phyloP scores from a whole-genome alignment of 306 rosid genomes.

The Urtica urens region DNA sequence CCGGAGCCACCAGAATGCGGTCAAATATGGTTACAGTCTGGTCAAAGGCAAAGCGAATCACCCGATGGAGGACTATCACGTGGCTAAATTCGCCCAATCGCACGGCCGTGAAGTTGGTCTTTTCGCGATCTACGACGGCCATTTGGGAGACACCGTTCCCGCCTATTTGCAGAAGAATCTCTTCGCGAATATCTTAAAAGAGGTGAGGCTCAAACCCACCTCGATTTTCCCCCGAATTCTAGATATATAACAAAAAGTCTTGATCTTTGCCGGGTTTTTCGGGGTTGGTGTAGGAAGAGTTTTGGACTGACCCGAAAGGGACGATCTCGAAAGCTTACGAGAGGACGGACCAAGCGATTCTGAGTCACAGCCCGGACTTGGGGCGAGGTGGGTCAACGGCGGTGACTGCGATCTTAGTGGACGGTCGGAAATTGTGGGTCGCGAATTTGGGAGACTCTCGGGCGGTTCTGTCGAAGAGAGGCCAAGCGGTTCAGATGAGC shows the following conservation, averaged over 20 bases:
- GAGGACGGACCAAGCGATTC: slow-evolving; percentile 78
- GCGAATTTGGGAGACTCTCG: slow-evolving; percentile 96
- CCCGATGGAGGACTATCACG: slow-evolving; percentile 86
- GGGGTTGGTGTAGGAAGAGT: slow-evolving; percentile 46
- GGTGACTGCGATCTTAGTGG: slow-evolving; percentile 73
- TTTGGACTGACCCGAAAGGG: slow-evolving; percentile 64
- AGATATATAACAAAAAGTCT: background rate
- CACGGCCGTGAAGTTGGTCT: slow-evolving; percentile 63
- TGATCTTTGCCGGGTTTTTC: too few relatives aligned
- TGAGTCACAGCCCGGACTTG: slow-evolving; percentile 80
- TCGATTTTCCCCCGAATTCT: too few relatives aligned
- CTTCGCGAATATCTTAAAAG: slow-evolving; percentile 64
- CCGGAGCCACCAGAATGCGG: slow-evolving; percentile 43
- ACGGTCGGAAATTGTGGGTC: slow-evolving; percentile 47
- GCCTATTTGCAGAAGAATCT: slow-evolving; percentile 71
- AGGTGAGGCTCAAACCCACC: slow-evolving; percentile 42
- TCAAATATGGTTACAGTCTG: slow-evolving; percentile 73
- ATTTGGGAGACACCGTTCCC: slow-evolving; percentile 73
- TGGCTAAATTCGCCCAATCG: slow-evolving; percentile 44
- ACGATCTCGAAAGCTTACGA: slow-evolving; percentile 81
- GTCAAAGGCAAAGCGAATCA: slow-evolving; percentile 87
- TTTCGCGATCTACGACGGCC: slow-evolving; percentile 83
- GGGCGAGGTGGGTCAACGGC: slow-evolving; percentile 97
- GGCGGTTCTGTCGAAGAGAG: slow-evolving; percentile 74
- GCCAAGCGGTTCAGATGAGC: slow-evolving; percentile 53